A percentile compares a stretch with the other conserved stretches of the same genome.
Conservation (phyloP, 225 moss, liverwort and hornwort genomes). For the Asterella californica region DNA sequence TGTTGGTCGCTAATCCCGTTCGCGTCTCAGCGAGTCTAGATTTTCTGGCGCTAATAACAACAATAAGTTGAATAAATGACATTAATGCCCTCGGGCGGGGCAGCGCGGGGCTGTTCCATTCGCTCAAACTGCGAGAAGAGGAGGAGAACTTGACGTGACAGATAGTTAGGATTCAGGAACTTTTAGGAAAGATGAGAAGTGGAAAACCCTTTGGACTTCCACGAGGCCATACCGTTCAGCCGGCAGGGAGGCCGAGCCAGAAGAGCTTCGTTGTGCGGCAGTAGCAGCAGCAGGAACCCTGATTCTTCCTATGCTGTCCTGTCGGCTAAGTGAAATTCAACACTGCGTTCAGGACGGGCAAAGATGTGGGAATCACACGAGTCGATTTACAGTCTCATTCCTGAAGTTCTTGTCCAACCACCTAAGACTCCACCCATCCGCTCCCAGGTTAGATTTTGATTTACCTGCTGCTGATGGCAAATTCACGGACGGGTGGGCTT, state of each 20-base stretch:
- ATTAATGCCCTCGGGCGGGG: background rate
- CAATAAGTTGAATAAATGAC: background rate
- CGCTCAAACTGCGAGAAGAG: background rate
- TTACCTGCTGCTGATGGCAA: background rate
- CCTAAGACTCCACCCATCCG: conserved; percentile 48
- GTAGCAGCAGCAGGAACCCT: background rate
- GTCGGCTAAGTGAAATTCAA: background rate
- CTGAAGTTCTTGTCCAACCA: conserved; percentile 21
- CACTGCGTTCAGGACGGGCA: background rate
- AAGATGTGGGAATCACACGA: conserved; percentile 50
- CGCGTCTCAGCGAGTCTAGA: background rate
- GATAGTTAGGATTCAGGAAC: no score
- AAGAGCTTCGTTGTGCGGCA: background rate
- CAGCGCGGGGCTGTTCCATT: no score
- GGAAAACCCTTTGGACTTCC: background rate
- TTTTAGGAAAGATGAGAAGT: background rate
- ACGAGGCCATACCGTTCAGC: background rate
- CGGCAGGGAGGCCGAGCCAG: background rate
- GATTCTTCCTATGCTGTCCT: background rate
- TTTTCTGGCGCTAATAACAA: background rate
- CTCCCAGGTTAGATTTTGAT: conserved; percentile 28
- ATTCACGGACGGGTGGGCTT: background rate
- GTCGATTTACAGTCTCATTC: conserved; percentile 38
- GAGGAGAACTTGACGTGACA: no score
- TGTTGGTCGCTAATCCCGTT: background rate